Evolutionary conservation across 139 green algal genomes (phyloP).

Genomic region (Bryopsis sp.): DNA sequence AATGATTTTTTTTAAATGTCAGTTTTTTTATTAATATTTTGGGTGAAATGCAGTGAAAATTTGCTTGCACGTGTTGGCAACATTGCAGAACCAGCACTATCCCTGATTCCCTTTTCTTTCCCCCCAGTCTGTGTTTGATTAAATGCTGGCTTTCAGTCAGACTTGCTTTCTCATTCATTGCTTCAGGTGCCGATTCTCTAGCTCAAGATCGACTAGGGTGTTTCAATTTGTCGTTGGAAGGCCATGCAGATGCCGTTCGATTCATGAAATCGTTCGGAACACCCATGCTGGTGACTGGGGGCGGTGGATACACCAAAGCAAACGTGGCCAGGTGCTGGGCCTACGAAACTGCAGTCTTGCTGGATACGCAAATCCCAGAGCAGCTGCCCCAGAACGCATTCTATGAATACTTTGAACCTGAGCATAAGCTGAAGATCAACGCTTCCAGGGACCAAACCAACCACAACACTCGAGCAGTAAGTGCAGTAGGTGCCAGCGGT

Average conservation of each 20-base stretch:
- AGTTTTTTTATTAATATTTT: no score
- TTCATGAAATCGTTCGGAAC: slow-evolving; percentile 86
- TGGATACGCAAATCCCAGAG: slow-evolving; percentile 55
- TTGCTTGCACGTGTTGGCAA: no score
- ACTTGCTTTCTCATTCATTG: no score
- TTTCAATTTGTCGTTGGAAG: slow-evolving; percentile 85
- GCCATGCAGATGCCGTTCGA: slow-evolving; percentile 74
- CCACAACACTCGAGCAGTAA: slow-evolving; percentile 13
- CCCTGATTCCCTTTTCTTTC: no score
- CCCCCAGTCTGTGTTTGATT: no score
- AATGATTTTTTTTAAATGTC: no score
- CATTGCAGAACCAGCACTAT: no score
- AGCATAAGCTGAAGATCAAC: slow-evolving; percentile 55
- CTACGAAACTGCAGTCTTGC: slow-evolving; percentile 79
- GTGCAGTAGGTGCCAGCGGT: neutral
- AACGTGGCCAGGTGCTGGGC: slow-evolving; percentile 96
- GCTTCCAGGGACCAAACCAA: slow-evolving; percentile 26
- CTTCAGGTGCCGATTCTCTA: slow-evolving; percentile 84
- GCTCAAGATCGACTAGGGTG: slow-evolving; percentile 80
- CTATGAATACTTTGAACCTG: slow-evolving; percentile 76
- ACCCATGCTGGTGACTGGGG: slow-evolving; percentile 80
- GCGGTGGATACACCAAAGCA: slow-evolving; percentile 93
- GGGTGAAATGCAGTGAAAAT: no score
- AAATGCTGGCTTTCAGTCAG: no score
- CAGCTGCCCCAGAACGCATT: slow-evolving; percentile 84